Evolutionary conservation across 2,329 filamentous ascomycete species (phyloP).

Genomic region (Aspergillus vadensis): DNA sequence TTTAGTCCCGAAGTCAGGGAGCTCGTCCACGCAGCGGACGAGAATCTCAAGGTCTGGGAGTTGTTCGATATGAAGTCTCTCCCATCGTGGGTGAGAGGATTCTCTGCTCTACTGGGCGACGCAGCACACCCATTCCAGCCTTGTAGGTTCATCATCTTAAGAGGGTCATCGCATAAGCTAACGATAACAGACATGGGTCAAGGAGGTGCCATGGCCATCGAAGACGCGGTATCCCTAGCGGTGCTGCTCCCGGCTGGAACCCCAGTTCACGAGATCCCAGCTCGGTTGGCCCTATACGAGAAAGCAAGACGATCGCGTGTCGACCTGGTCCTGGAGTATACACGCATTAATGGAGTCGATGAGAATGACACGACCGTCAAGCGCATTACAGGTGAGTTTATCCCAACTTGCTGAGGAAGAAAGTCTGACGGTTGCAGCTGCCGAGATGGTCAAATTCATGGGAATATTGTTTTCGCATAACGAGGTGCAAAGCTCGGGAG

Average conservation of each 20-base stretch:
- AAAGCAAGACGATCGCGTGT: conserved; percentile 23
- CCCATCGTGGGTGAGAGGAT: conserved; percentile 55
- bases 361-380: conserved; percentile 19
- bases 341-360: conserved; percentile 26
- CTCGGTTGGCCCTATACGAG: conserved; percentile 24
- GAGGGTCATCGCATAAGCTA: background rate
- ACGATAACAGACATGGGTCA: conserved; percentile 30
- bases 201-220: conserved; percentile 37
- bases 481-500: conserved; percentile 18
- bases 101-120: conserved; percentile 63
- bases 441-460: conserved; percentile 28
- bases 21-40: conserved; percentile 38
- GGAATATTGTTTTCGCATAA: conserved; percentile 26
- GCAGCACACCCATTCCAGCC: conserved; percentile 69
- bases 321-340: conserved; percentile 25
- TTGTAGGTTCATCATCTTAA: conserved; percentile 15
- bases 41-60: conserved; percentile 57
- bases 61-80: conserved; percentile 63
- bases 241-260: conserved; percentile 27
- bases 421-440: conserved; percentile 16
- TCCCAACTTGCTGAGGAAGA: background rate
- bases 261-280: conserved; percentile 16
- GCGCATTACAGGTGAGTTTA: conserved; percentile 22
- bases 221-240: conserved; percentile 34
- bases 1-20: conserved; percentile 23